Conservation (phyloP, 192 early-diverging fungal genomes). For the Coemansia sp. region DNA sequence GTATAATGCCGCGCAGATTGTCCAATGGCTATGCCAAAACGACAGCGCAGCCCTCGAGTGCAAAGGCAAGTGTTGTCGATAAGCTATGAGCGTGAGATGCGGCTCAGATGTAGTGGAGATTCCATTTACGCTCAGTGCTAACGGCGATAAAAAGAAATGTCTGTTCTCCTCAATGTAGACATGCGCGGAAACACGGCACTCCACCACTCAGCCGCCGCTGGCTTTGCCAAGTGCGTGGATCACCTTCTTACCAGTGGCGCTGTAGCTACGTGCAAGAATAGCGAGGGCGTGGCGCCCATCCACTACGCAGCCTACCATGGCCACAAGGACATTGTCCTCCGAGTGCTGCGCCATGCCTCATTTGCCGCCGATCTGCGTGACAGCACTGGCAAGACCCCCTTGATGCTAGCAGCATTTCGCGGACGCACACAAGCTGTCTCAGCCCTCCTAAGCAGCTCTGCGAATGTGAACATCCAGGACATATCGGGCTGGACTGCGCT, state of each 20-base stretch:
- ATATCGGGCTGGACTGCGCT: conserved; percentile 42
- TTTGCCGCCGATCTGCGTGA: conserved; percentile 10
- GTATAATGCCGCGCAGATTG: conserved; percentile 26
- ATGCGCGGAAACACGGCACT: conserved; percentile 39
- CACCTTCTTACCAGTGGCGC: conserved; percentile 8
- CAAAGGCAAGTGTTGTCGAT: conserved; percentile 35
- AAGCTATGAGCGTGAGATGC: too few species aligned
- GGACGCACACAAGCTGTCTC: conserved; percentile 36
- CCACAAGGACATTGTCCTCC: conserved; percentile 11
- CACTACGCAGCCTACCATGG: conserved; percentile 49
- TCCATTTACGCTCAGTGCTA: too few species aligned
- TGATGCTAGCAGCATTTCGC: conserved; percentile 51
- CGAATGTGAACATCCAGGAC: conserved; percentile 33
- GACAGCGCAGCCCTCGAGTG: conserved; percentile 15
- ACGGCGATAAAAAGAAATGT: too few species aligned
- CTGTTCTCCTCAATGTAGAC: too few species aligned
- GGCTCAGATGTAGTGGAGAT: too few species aligned
- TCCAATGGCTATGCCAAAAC: conserved; percentile 34
- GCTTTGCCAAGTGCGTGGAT: conserved; percentile 17
- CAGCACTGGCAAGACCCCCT: conserved; percentile 35
- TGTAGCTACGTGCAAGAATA: conserved; percentile 13
- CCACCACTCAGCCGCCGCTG: conserved; percentile 30
- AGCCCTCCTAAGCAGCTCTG: conserved; percentile 12
- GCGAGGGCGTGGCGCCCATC: conserved; percentile 31
- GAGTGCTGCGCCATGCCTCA: not conserved